Percentiles rank a stretch among this genome's conserved stretches.
Conservation (phyloP, 1,139 yeast species). For the Candida glucosophila region DNA sequence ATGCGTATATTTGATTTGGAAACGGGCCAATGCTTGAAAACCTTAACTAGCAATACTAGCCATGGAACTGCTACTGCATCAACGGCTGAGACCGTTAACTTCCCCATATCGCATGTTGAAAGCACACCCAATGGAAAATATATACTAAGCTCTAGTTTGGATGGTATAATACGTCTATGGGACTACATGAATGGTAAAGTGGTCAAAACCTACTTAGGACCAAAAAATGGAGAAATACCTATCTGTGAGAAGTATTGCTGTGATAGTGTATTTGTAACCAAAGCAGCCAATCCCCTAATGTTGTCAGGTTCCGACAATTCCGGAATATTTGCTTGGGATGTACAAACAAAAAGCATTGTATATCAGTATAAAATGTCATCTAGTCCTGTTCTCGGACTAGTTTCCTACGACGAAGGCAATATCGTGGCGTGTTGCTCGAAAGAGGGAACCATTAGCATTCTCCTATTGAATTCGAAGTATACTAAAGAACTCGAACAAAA, state of each 20-base stretch:
- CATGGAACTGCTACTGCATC: conserved; percentile 54
- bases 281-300: conserved; percentile 29
- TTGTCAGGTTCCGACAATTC: conserved; percentile 64
- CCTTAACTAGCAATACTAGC: conserved; percentile 63
- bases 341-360: conserved; percentile 54
- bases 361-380: conserved; percentile 20
- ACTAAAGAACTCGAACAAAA: conserved; percentile 2
- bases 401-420: conserved; percentile 25
- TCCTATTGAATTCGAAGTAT: conserved; percentile 13
- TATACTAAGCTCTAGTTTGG: conserved; percentile 70
- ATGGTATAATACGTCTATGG: conserved; percentile 74
- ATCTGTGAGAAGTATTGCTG: conserved; percentile 40
- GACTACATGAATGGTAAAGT: conserved; percentile 73
- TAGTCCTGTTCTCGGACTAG: conserved; percentile 43
- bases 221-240: conserved; percentile 13
- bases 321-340: conserved; percentile 62
- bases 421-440: conserved; percentile 30
- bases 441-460: conserved; percentile 17
- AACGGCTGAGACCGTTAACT: conserved; percentile 35
- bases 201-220: conserved; percentile 59
- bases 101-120: conserved; percentile 67
- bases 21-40: conserved; percentile 86
- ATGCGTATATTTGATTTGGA: conserved; percentile 82
- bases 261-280: conserved; percentile 38
- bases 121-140: conserved; percentile 80